Base-by-base conservation (phyloP, 257 asterid genomes). In the Cordia subcordata region DNA sequence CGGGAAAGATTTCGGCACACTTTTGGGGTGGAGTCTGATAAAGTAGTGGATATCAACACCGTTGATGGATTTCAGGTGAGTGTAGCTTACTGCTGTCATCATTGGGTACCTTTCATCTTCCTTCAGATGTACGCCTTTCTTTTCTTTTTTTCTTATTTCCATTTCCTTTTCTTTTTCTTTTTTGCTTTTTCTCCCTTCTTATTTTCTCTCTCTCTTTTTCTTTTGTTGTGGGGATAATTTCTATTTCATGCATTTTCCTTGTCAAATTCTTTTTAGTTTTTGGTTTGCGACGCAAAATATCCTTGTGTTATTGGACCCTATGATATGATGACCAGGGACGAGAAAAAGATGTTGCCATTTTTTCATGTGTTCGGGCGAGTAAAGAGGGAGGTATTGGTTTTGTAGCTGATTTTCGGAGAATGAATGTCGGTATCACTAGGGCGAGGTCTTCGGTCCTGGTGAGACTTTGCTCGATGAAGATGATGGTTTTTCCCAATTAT, bases 401-500 rank as follows among this genome's bases (percentile, higher is more conserved):
- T 63, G 95, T 93, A 54, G 58, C 83, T 65, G 97, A 93, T 85
- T 89, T 70, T 71, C 83, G 99, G 68, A 83, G 99, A 74, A 93
- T 93, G 99, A 93, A 93, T 68, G 99, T 93, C 45, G 99, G 97
- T 65, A 89, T 93, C 55, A 93, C 99, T 63, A 78, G 99, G 60
- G 97, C 99, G 40, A 83, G 95, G 76, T 82, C 97, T 53, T 89
- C 99, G 55, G 90, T 93, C 71, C 81, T 93, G 97, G 99, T 93
- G 84, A 54, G 76, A 16, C 49, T 57, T 58, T 15, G 49, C 63
- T 44, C 49, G 58, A 44, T 33, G 16, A 33, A 55, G 6, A 63
- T 22, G 11, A 51, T 39, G 32, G 37, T 60, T 20, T n/a, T n/a
- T n/a, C n/a, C n/a, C n/a, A n/a, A n/a, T n/a, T n/a, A 44, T 39